phyloP scores from a whole-genome alignment of 805 yeast genomes.

The Suhomyces emberorum region DNA sequence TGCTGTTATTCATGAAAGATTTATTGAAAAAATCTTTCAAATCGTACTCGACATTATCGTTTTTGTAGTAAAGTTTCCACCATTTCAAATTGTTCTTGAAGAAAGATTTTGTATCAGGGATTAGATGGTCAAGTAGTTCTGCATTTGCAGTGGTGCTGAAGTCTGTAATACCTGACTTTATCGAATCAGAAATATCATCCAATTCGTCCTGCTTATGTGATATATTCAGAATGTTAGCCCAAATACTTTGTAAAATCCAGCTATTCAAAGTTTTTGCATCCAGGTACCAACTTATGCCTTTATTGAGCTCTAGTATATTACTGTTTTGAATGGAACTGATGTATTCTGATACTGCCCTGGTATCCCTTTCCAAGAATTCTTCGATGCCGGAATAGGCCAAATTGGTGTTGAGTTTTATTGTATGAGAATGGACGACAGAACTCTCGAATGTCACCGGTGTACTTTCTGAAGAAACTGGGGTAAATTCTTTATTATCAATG shows the following conservation, averaged over 20 bases:
- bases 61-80: constrained; percentile 42
- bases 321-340: constrained; percentile 29
- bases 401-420: constrained; percentile 31
- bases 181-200: constrained; percentile 14
- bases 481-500: constrained; percentile 36
- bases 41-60: constrained; percentile 43
- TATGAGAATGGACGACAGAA: constrained; percentile 17
- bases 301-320: constrained; percentile 33
- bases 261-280: constrained; percentile 20
- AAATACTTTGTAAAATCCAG: constrained; percentile 19
- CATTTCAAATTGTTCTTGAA: constrained; percentile 31
- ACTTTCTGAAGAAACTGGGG: constrained; percentile 33
- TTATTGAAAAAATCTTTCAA: constrained; percentile 35
- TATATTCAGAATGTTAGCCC: constrained; percentile 10
- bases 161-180: constrained; percentile 22
- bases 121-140: constrained; percentile 34
- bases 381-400: constrained; percentile 27
- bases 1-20: constrained; percentile 37
- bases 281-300: constrained; percentile 27
- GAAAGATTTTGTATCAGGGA: constrained; percentile 29
- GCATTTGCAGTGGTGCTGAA: constrained; percentile 31
- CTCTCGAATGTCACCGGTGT: constrained; percentile 21
- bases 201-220: constrained; percentile 15
- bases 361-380: constrained; percentile 27
- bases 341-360: constrained; percentile 29